Evolutionary conservation across 257 asterid species (phyloP).

Genomic region (Scutellaria galericulata): DNA sequence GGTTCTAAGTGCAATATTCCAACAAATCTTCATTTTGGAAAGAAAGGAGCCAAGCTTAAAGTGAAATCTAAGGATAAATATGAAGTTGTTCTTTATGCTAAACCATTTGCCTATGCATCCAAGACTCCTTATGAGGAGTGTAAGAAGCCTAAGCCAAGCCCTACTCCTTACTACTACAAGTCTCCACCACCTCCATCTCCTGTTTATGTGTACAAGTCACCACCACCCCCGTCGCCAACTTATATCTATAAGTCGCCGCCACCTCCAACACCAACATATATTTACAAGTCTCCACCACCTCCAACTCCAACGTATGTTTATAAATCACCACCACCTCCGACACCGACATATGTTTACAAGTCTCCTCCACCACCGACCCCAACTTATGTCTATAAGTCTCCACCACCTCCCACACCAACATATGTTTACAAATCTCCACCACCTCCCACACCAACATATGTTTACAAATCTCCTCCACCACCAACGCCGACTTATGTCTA

Average conservation of each 20-base stretch:
- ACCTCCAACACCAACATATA: background rate
- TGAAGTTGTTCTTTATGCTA: conserved; percentile 67
- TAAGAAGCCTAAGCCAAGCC: conserved; percentile 51
- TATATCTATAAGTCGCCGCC: background rate
- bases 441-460: conserved; percentile 30
- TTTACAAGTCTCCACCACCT: background rate
- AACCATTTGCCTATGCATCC: conserved; percentile 73
- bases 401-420: conserved; percentile 20
- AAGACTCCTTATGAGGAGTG: conserved; percentile 62
- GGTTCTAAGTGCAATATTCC: conserved; percentile 63
- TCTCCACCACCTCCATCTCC: conserved; percentile 60
- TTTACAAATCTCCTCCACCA: conserved; percentile 43
- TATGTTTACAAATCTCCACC: conserved; percentile 41
- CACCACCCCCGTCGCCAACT: background rate
- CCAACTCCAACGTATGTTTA: background rate
- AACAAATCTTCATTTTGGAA: conserved; percentile 56
- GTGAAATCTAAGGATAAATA: conserved; percentile 61
- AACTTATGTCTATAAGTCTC: background rate
- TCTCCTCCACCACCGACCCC: conserved; percentile 9
- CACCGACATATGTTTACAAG: background rate
- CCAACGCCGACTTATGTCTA: conserved; percentile 30
- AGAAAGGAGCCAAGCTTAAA: conserved; percentile 54
- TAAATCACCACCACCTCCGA: background rate
- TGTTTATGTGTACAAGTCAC: conserved; percentile 1
- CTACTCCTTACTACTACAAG: conserved; percentile 53